Conservation (phyloP, 2,329 filamentous ascomycete species). For the Colletotrichum chlorophyti region DNA sequence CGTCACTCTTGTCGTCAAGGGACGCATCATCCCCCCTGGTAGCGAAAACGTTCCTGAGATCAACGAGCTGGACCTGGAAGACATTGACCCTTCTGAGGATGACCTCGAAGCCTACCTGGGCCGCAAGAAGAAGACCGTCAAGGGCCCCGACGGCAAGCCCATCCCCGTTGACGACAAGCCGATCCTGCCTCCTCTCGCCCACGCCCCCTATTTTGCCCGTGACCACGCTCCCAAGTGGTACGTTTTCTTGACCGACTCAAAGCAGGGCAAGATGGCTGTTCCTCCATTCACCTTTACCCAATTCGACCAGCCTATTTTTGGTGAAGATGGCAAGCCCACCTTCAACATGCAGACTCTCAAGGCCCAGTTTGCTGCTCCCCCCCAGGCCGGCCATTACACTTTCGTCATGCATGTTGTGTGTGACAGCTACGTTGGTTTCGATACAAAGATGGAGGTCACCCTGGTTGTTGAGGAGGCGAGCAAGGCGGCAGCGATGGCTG, state of each 20-base stretch:
- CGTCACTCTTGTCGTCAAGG: conserved; percentile 94
- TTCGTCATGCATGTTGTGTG: conserved; percentile 95
- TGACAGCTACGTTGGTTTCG: conserved; percentile 94
- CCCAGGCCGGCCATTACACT: conserved; percentile 89
- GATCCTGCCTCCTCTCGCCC: conserved; percentile 82
- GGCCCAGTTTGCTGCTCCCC: conserved; percentile 95
- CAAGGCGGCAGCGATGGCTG: conserved; percentile 80
- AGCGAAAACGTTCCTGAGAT: conserved; percentile 76
- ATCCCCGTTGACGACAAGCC: conserved; percentile 65
- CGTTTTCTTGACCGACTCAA: conserved; percentile 91
- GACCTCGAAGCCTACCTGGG: conserved; percentile 87
- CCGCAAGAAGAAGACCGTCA: conserved; percentile 71
- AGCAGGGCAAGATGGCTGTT: conserved; percentile 94
- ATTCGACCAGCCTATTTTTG: conserved; percentile 89
- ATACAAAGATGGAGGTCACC: conserved; percentile 89
- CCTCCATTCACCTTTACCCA: conserved; percentile 94
- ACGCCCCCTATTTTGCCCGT: conserved; percentile 88
- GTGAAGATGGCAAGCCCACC: conserved; percentile 82
- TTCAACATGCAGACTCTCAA: conserved; percentile 96
- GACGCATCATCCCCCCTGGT: conserved; percentile 89
- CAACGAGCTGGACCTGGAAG: conserved; percentile 81
- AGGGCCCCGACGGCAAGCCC: conserved; percentile 65
- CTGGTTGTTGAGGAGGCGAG: conserved; percentile 87
- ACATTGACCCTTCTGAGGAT: conserved; percentile 90
- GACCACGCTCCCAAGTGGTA: conserved; percentile 93